A percentile compares a stretch with the other conserved stretches of the same genome.
phyloP scores from a whole-genome alignment of 495 filamentous ascomycete genomes.

The Annulohypoxylon nitens region DNA sequence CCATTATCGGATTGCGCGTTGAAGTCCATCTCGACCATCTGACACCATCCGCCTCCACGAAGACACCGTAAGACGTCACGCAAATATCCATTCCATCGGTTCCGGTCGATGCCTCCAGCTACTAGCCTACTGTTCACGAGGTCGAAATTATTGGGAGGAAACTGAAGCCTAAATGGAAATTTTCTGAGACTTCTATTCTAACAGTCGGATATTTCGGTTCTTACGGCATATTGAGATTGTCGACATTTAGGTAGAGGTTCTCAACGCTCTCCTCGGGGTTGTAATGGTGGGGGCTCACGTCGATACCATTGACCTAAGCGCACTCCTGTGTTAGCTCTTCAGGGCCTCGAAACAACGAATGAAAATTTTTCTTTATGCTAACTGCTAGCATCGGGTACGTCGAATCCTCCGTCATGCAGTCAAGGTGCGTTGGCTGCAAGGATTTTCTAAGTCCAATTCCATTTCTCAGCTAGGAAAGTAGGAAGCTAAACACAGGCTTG shows the following conservation, averaged over 20 bases:
- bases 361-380: conserved; percentile 9
- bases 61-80: conserved; percentile 74
- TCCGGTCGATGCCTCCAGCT: conserved; percentile 78
- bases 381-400: conserved; percentile 25
- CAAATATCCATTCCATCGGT: conserved; percentile 84
- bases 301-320: conserved; percentile 80
- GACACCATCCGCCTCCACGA: conserved; percentile 81
- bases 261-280: conserved; percentile 73
- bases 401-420: conserved; percentile 19
- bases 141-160: conserved; percentile 82
- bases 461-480: not conserved
- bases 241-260: conserved; percentile 81
- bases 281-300: conserved; percentile 76
- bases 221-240: conserved; percentile 80
- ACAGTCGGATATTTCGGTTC: conserved; percentile 41
- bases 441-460: not conserved
- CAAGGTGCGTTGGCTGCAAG: conserved; percentile 9
- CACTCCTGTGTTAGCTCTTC: conserved; percentile 16
- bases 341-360: conserved; percentile 14
- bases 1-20: conserved; percentile 94
- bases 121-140: conserved; percentile 90
- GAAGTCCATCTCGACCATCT: conserved; percentile 90
- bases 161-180: conserved; percentile 71
- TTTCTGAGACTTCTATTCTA: conserved; percentile 39
- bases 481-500: not conserved